Conservation (phyloP, 176 grass and related monocot genomes). For the Eragrostis curvula region DNA sequence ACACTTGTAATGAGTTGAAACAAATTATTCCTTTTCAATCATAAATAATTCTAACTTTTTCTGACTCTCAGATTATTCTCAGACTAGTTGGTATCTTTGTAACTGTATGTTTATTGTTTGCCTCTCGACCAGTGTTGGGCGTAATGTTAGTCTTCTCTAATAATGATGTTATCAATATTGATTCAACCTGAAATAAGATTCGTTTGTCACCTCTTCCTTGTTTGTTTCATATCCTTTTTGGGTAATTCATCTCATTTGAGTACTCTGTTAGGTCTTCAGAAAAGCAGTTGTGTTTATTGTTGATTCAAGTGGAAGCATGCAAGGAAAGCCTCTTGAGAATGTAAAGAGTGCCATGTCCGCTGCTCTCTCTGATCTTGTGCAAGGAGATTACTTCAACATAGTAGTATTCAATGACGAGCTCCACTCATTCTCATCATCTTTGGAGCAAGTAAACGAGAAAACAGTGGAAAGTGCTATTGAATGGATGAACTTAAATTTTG, state of each 20-base stretch:
- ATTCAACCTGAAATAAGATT: slow-evolving; percentile 1
- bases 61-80: slow-evolving; percentile 26
- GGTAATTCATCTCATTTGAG: slow-evolving; percentile 30
- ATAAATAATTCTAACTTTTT: slow-evolving; percentile 30
- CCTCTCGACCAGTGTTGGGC: neutral
- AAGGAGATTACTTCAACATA: slow-evolving; percentile 85
- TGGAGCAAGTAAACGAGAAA: slow-evolving; percentile 75
- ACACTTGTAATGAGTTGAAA: slow-evolving; percentile 18
- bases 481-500: slow-evolving; percentile 76
- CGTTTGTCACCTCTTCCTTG: slow-evolving; percentile 19
- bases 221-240: neutral
- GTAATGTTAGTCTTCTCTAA: slow-evolving; percentile 6
- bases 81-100: slow-evolving; percentile 28
- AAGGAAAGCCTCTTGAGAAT: slow-evolving; percentile 85
- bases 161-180: neutral
- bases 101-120: neutral
- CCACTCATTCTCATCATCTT: slow-evolving; percentile 71
- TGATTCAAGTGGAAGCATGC: slow-evolving; percentile 96
- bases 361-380: slow-evolving; percentile 68
- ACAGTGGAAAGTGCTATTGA: slow-evolving; percentile 63
- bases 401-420: slow-evolving; percentile 83
- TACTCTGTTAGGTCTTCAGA: slow-evolving; percentile 71
- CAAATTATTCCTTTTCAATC: neutral
- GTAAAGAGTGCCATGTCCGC: slow-evolving; percentile 70
- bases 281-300: slow-evolving; percentile 78